These are phyloP conservation scores for Trichoderma guizhouense DNA, from an alignment of 2,329 filamentous ascomycete species.

Conservation along the genomic window DNA sequence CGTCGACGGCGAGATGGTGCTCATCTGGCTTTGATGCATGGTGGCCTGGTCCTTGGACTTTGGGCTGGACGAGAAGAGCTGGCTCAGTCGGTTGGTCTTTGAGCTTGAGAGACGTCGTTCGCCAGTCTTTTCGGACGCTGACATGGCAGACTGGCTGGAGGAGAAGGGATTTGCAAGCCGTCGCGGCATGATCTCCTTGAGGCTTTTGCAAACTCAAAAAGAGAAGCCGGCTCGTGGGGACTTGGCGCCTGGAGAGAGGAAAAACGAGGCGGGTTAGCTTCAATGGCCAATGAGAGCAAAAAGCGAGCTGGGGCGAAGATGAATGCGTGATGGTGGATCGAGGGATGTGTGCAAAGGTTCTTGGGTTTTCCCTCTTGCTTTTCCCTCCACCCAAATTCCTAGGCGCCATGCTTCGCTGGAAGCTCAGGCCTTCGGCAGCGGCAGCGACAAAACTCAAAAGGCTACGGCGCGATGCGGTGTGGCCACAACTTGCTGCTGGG, in stretches of 20 bases:
- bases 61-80: slow-evolving; percentile 78
- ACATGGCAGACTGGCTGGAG: slow-evolving; percentile 46
- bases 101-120: slow-evolving; percentile 59
- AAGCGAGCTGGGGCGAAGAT: neutral
- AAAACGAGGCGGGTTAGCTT: slow-evolving; percentile 10
- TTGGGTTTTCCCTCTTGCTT: neutral
- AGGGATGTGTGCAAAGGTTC: neutral
- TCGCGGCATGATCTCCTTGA: slow-evolving; percentile 49
- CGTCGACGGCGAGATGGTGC: slow-evolving; percentile 66
- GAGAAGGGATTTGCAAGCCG: slow-evolving; percentile 56
- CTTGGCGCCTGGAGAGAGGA: neutral
- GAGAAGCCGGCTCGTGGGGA: slow-evolving; percentile 1
- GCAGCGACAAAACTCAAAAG: slow-evolving; percentile 6
- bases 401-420: neutral
- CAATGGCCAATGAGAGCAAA: neutral
- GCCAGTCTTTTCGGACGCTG: slow-evolving; percentile 46
- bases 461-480: slow-evolving; percentile 12
- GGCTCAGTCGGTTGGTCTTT: slow-evolving; percentile 73
- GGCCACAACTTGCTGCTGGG: neutral
- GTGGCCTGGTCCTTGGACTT: slow-evolving; percentile 69
- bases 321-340: neutral
- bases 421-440: neutral
- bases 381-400: neutral
- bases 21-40: slow-evolving; percentile 56
- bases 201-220: neutral